These are phyloP conservation scores for Boletellus emodensis DNA, from an alignment of 768 basidiomycete species.

Conservation along the genomic window DNA sequence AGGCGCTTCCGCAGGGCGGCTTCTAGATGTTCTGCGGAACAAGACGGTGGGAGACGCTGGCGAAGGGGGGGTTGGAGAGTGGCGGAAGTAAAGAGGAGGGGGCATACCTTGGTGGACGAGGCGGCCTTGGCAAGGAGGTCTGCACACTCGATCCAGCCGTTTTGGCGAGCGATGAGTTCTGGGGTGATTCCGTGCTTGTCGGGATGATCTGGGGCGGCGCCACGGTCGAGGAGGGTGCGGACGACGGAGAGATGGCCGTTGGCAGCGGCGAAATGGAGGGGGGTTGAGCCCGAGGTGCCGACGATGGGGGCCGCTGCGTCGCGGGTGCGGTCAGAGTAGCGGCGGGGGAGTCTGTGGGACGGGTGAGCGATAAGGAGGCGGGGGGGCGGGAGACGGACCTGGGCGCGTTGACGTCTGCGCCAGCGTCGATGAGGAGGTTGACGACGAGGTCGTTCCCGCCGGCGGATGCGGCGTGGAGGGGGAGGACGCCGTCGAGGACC, in stretches of 20 bases:
- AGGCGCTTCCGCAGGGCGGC: slow-evolving; percentile 43
- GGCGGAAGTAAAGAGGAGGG: slow-evolving; percentile 22
- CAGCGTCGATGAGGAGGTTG: slow-evolving; percentile 80
- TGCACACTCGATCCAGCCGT: slow-evolving; percentile 78
- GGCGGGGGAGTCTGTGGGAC: slow-evolving; percentile 56
- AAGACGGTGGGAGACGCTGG: slow-evolving; percentile 22
- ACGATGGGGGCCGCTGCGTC: slow-evolving; percentile 67
- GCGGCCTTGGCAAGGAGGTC: slow-evolving; percentile 67
- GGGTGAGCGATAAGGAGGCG: slow-evolving; percentile 9
- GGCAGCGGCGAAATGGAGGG: slow-evolving; percentile 95
- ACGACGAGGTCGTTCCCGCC: slow-evolving; percentile 90
- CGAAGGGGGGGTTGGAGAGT: background rate
- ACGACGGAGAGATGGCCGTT: slow-evolving; percentile 84
- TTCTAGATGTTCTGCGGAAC: slow-evolving; percentile 29
- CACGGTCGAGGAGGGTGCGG: slow-evolving; percentile 74
- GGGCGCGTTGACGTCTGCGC: slow-evolving; percentile 97
- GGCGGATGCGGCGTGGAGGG: slow-evolving; percentile 90
- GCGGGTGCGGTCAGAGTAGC: slow-evolving; percentile 68
- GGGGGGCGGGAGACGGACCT: slow-evolving; percentile 47
- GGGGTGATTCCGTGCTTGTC: slow-evolving; percentile 94
- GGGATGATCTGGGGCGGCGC: slow-evolving; percentile 73
- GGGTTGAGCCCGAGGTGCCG: slow-evolving; percentile 84
- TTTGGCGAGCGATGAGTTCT: slow-evolving; percentile 74
- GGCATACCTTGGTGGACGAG: slow-evolving; percentile 51
- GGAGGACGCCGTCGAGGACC: slow-evolving; percentile 93